Percentiles rank a stretch among this genome's conserved stretches.
Conservation (phyloP, 139 green algal genomes). For the Diplosphaera chodatii region DNA sequence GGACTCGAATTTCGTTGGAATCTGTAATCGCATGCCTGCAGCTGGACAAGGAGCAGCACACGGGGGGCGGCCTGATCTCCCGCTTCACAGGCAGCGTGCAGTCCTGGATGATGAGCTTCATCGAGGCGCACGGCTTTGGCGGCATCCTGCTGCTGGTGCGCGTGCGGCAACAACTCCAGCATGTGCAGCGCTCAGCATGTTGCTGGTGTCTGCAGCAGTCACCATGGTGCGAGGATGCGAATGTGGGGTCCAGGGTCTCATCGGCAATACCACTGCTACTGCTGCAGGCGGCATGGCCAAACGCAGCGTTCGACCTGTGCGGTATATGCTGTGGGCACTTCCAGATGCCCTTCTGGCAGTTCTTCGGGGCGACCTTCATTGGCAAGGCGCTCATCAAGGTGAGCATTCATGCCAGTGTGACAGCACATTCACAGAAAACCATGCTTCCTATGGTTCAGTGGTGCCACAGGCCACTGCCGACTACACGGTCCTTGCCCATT, state of each 20-base stretch:
- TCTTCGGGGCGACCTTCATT: slow-evolving; percentile 78
- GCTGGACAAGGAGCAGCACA: neutral
- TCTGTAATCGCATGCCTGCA: neutral
- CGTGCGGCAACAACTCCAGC: no score
- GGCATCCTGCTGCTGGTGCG: slow-evolving; percentile 75
- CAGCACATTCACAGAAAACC: no score
- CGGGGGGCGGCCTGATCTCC: slow-evolving; percentile 13
- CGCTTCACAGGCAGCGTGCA: slow-evolving; percentile 36
- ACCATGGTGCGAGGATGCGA: no score
- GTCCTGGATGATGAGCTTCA: slow-evolving; percentile 79
- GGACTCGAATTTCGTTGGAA: neutral
- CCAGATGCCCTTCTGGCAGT: slow-evolving; percentile 88
- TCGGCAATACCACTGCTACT: no score
- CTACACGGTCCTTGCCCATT: neutral
- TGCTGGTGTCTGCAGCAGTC: no score
- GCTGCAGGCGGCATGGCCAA: slow-evolving; percentile 68
- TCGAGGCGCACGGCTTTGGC: slow-evolving; percentile 71
- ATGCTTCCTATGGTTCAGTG: no score
- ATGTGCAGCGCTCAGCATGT: no score
- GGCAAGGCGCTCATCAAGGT: slow-evolving; percentile 85
- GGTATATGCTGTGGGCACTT: slow-evolving; percentile 88
- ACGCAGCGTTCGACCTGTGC: slow-evolving; percentile 89
- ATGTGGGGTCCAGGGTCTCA: no score
- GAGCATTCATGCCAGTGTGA: no score
- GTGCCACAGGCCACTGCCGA: neutral